phyloP scores from a whole-genome alignment of 78 protist species.

The Bodo saltans region DNA sequence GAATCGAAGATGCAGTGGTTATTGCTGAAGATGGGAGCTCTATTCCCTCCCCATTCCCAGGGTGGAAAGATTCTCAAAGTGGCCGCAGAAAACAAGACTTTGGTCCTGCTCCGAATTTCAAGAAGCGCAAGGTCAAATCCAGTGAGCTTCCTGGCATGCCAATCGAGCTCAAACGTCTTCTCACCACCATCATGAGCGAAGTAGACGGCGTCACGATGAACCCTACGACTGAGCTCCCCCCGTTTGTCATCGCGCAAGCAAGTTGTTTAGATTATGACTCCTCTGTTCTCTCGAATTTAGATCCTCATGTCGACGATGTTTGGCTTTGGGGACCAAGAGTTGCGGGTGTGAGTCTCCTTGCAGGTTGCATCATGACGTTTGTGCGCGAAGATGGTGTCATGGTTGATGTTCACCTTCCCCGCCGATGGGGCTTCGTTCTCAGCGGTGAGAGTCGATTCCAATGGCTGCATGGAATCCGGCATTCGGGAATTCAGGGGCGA shows the following conservation, averaged over 20 bases:
- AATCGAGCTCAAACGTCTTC: neutral
- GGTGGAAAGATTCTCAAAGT: neutral
- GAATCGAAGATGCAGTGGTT: too few relatives aligned
- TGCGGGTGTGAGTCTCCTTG: neutral
- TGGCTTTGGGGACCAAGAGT: neutral
- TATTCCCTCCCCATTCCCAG: too few relatives aligned
- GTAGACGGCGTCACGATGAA: too few relatives aligned
- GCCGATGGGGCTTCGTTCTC: neutral
- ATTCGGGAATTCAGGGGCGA: neutral
- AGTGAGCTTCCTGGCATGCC: neutral
- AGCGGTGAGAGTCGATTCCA: neutral
- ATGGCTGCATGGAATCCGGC: neutral
- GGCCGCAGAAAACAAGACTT: neutral
- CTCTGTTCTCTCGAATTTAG: neutral
- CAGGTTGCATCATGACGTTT: neutral
- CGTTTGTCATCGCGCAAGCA: neutral
- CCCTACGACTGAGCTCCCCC: too few relatives aligned
- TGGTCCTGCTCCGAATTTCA: neutral
- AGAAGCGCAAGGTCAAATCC: neutral
- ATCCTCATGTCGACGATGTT: neutral
- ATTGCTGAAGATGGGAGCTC: too few relatives aligned
- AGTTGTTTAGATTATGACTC: neutral
- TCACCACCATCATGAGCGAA: neutral
- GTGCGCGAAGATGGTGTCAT: neutral
- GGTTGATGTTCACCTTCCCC: neutral